A percentile compares a stretch with the other conserved stretches of the same genome.
Evolutionary conservation across 345 rosid genomes (phyloP).

Genomic region (Lepidium africanum): DNA sequence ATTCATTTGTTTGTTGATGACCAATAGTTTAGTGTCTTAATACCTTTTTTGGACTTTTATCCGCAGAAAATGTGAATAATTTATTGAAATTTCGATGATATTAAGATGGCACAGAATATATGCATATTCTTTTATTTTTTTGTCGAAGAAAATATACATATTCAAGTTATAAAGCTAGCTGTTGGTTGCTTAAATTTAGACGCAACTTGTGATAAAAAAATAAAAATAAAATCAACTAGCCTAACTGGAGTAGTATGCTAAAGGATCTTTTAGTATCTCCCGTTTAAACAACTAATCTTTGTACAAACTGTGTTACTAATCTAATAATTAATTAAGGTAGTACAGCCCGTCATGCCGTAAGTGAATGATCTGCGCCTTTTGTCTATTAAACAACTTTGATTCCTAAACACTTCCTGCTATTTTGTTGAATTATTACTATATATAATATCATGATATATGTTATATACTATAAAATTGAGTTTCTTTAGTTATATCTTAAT

Average conservation of each 20-base stretch:
- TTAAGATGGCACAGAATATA: too few species aligned
- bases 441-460: not conserved
- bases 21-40: not conserved
- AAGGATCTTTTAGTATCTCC: not conserved
- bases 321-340: not conserved
- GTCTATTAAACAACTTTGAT: constrained; percentile 14
- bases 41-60: not conserved
- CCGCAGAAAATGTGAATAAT: not conserved
- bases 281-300: not conserved
- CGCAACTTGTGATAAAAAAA: not conserved
- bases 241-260: not conserved
- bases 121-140: too few species aligned
- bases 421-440: not conserved
- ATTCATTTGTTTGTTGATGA: not conserved
- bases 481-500: not conserved
- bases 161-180: not conserved
- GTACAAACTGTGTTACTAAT: not conserved
- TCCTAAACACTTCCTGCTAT: not conserved
- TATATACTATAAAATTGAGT: not conserved
- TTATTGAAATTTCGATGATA: too few species aligned
- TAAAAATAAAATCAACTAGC: not conserved
- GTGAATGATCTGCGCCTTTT: not conserved
- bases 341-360: not conserved
- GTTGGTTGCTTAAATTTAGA: not conserved
- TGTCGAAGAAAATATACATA: too few species aligned